Conservation (phyloP, 2,329 filamentous ascomycete genomes). For the Celoporthe dispersa region DNA sequence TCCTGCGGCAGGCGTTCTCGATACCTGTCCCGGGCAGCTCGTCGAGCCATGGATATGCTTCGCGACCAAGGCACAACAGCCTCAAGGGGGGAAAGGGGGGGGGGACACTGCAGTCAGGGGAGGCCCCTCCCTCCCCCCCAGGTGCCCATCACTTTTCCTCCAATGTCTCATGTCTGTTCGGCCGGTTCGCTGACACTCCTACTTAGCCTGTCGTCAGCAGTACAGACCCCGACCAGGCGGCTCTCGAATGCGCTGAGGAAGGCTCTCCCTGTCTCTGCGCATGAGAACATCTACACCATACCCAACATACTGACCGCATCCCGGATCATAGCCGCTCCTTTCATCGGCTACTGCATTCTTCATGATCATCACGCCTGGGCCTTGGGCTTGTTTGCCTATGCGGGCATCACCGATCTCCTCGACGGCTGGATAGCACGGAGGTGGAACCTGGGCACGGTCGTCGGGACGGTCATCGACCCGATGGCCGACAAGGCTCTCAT, state of each 20-base stretch:
- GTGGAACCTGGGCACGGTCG: conserved; percentile 89
- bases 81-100: no score
- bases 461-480: conserved; percentile 92
- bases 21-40: not conserved
- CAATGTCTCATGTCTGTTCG: not conserved
- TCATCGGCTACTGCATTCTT: conserved; percentile 86
- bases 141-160: not conserved
- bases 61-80: no score
- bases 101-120: not conserved
- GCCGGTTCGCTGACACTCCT: conserved; percentile 10
- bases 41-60: not conserved
- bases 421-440: conserved; percentile 92
- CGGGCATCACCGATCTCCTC: conserved; percentile 86
- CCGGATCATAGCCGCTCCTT: conserved; percentile 79
- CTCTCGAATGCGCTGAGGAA: conserved; percentile 26
- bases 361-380: conserved; percentile 80
- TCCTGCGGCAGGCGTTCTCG: not conserved
- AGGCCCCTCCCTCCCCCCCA: no score
- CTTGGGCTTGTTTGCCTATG: conserved; percentile 86
- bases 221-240: conserved; percentile 15
- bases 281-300: conserved; percentile 96
- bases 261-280: conserved; percentile 42
- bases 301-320: conserved; percentile 92
- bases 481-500: conserved; percentile 97
- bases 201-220: conserved; percentile 19